A percentile compares a stretch with the other conserved stretches of the same genome.
Evolutionary conservation across 2,329 filamentous ascomycete genomes (phyloP).

Genomic region (Plectosphaerella cucumerina): DNA sequence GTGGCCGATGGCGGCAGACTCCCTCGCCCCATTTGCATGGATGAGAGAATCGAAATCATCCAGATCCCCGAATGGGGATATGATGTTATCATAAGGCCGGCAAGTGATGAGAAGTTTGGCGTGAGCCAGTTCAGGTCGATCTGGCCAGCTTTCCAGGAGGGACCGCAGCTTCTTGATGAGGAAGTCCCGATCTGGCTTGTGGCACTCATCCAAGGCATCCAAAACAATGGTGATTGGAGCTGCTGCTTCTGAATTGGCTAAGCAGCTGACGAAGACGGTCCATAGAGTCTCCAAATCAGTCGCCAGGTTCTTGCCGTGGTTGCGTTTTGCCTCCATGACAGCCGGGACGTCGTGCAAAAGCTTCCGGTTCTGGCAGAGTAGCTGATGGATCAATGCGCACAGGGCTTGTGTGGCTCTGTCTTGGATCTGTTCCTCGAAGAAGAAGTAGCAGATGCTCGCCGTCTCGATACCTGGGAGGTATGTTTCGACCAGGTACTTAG

Average conservation of each 20-base stretch:
- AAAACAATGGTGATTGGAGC: background rate
- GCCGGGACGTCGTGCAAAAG: background rate
- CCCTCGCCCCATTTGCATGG: background rate
- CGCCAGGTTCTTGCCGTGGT: background rate
- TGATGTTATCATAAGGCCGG: background rate
- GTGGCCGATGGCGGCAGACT: background rate
- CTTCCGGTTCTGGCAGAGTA: background rate
- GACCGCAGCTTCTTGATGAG: background rate
- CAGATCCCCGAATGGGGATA: background rate
- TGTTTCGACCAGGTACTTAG: slow-evolving; percentile 26
- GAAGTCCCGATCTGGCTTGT: background rate
- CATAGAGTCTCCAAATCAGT: background rate
- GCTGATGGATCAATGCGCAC: slow-evolving; percentile 35
- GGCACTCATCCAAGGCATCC: slow-evolving; percentile 1
- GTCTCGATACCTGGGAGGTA: slow-evolving; percentile 10
- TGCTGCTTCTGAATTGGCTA: background rate
- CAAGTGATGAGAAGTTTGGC: background rate
- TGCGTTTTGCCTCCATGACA: background rate
- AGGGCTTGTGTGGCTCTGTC: slow-evolving; percentile 27
- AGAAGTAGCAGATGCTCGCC: slow-evolving; percentile 34
- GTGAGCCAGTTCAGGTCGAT: too few species aligned
- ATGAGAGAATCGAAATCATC: background rate
- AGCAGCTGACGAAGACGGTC: background rate
- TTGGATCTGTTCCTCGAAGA: slow-evolving; percentile 36
- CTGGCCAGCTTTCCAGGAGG: background rate